A percentile compares a stretch with the other conserved stretches of the same genome.
phyloP scores from a whole-genome alignment of 1,284 basidiomycete genomes.

The Vanrija humicola region DNA sequence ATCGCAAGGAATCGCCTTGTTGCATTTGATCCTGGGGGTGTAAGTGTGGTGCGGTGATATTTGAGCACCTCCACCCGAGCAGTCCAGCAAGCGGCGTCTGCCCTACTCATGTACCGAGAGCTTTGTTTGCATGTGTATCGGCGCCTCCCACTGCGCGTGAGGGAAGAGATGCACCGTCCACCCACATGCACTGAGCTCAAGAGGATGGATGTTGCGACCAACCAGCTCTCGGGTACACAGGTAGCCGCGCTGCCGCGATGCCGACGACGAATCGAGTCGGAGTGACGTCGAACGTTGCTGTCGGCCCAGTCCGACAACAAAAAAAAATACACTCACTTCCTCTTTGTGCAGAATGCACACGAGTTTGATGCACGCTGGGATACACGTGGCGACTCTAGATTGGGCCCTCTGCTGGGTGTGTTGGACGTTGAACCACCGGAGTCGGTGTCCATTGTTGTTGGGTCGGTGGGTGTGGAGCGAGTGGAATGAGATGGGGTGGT shows the following conservation, averaged over 20 bases:
- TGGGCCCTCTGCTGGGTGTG: background rate
- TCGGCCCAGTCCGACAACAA: background rate
- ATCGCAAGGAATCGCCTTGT: constrained; percentile 20
- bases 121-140: too few relatives aligned
- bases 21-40: constrained; percentile 17
- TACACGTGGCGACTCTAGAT: constrained; percentile 2
- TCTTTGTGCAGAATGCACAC: constrained; percentile 22
- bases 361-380: constrained; percentile 20
- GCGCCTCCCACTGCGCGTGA: too few relatives aligned
- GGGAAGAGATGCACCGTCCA: too few relatives aligned
- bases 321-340: constrained; percentile 13
- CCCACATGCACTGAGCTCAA: too few relatives aligned
- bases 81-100: too few relatives aligned
- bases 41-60: background rate
- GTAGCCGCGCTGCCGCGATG: too few relatives aligned
- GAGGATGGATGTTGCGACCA: too few relatives aligned
- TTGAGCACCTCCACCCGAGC: too few relatives aligned
- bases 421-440: background rate
- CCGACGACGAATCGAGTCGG: background rate
- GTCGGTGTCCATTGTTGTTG: background rate
- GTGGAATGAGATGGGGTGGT: background rate
- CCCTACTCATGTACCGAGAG: too few relatives aligned
- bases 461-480: background rate
- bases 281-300: background rate
- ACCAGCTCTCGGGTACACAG: too few relatives aligned